These are phyloP conservation scores for Bryoglossum gracile DNA, from an alignment of 495 filamentous ascomycete genomes.

Conservation along the genomic window DNA sequence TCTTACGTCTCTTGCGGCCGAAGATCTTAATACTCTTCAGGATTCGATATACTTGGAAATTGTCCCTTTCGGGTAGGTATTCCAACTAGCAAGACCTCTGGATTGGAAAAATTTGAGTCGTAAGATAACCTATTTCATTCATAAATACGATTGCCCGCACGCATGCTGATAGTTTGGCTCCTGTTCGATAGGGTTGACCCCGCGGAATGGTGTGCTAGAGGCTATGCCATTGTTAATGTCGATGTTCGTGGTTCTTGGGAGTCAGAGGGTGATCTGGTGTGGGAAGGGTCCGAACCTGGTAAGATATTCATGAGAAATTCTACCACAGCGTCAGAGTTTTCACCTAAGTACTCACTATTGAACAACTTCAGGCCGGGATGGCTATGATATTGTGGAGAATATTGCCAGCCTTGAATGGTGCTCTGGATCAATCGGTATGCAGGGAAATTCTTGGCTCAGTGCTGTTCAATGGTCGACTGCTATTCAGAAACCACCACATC, in stretches of 20 bases:
- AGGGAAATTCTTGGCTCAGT: conserved; percentile 32
- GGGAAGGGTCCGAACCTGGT: conserved; percentile 34
- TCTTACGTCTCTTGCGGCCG: too few species aligned
- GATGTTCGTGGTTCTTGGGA: conserved; percentile 34
- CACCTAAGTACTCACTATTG: too few species aligned
- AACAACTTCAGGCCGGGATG: background rate
- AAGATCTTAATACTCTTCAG: too few species aligned
- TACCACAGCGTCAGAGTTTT: too few species aligned
- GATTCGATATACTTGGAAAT: too few species aligned
- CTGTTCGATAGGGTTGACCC: conserved; percentile 27
- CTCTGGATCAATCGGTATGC: conserved; percentile 35
- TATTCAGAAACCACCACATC: conserved; percentile 28
- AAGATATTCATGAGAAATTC: too few species aligned
- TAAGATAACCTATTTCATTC: conserved; percentile 24
- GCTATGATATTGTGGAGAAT: conserved; percentile 33
- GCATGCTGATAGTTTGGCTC: too few species aligned
- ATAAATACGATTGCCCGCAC: too few species aligned
- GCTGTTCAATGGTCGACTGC: conserved; percentile 36
- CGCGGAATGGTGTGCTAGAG: conserved; percentile 27
- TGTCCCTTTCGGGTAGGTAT: conserved; percentile 22
- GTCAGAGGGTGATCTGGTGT: conserved; percentile 29
- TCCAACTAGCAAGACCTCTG: conserved; percentile 12
- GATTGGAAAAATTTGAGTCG: background rate
- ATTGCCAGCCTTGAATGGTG: conserved; percentile 34
- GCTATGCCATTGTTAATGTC: conserved; percentile 36